Base-by-base conservation (phyloP, 257 asterid genomes). In the Solanum habrochaites region DNA sequence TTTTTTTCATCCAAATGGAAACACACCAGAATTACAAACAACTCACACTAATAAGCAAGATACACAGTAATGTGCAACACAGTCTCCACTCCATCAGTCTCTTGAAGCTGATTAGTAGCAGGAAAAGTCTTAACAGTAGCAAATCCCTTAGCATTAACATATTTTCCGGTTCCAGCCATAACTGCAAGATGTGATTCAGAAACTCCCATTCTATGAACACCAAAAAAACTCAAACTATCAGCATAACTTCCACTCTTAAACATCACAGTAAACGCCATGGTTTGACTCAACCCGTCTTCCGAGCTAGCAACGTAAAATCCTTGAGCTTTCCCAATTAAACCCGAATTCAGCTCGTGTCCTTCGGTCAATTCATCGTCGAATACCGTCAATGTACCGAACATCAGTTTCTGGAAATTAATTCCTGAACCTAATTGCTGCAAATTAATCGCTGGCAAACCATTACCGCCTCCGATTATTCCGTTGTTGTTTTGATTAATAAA, bases 151-250 rank as follows among this genome's bases (percentile, higher is more conserved):
- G 95, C 98, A 71, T 94, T 90, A 47, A 94, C 98, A 39, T 91
- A 94, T 87, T 95, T 95, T 16, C 98, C 99, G 0, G 99, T 96
- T 2, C 99, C 99, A 0, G 98, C 99, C 98, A 95, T 94, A 25
- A 96, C 88, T 0, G 98, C 98, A 86, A 96, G 90, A 86, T 96
- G 99, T 27, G 98, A 94, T 90, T 96, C 98, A 3, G 99, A 93
- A 37, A 87, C 95, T 11, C 92, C 94, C 2, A 94, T 90, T 56
- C 92, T 87, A 42, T 94, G 98, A 23, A 95, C 96, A 15, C 99
- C 99, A 29, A 94, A 96, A 58, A 96, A 93, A 91, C 91, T 92
- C 84, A 96, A 83, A 60, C 96, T 96, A 77, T 96, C 98, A 0
- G 90, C 93, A 37, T 93, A 95, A 3, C 98, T 87, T 6, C 99